Evolutionary conservation across 2,329 filamentous ascomycete genomes (phyloP).

Genomic region (Penicillium sp.): DNA sequence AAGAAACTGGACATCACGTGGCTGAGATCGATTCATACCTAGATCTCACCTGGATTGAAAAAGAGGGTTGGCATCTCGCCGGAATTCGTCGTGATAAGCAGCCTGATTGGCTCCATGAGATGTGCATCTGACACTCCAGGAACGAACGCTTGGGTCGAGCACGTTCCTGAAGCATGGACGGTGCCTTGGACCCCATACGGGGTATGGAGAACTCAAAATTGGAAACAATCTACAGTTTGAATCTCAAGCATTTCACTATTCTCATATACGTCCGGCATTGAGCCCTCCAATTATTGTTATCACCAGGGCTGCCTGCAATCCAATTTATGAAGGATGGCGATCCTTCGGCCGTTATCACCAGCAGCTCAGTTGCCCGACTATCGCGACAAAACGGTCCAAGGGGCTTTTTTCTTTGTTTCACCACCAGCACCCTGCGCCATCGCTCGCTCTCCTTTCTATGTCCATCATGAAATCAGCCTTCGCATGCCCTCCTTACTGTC

Average conservation of each 20-base stretch:
- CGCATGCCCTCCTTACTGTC: slow-evolving; percentile 8
- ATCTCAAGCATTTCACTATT: background rate
- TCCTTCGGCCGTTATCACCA: slow-evolving; percentile 14
- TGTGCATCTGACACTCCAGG: background rate
- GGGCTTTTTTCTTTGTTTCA: slow-evolving; percentile 16
- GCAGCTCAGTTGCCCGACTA: slow-evolving; percentile 1
- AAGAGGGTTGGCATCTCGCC: background rate
- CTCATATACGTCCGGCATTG: background rate
- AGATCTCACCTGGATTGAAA: background rate
- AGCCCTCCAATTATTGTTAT: background rate
- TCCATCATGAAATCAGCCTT: slow-evolving; percentile 5
- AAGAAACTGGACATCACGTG: background rate
- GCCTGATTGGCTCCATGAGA: background rate
- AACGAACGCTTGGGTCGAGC: background rate
- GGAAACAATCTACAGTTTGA: background rate
- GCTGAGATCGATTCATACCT: background rate
- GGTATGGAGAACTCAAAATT: background rate
- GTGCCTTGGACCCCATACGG: background rate
- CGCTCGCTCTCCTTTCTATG: background rate
- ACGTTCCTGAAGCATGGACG: background rate
- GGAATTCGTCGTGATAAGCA: background rate
- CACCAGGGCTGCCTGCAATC: background rate
- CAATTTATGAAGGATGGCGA: slow-evolving; percentile 9
- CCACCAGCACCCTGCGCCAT: slow-evolving; percentile 9
- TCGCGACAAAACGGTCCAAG: slow-evolving; percentile 8